Percentiles rank a stretch among this genome's conserved stretches.
These are phyloP conservation scores for Raffaelea arxii DNA, from an alignment of 2,329 filamentous ascomycete species.

Conservation along the genomic window DNA sequence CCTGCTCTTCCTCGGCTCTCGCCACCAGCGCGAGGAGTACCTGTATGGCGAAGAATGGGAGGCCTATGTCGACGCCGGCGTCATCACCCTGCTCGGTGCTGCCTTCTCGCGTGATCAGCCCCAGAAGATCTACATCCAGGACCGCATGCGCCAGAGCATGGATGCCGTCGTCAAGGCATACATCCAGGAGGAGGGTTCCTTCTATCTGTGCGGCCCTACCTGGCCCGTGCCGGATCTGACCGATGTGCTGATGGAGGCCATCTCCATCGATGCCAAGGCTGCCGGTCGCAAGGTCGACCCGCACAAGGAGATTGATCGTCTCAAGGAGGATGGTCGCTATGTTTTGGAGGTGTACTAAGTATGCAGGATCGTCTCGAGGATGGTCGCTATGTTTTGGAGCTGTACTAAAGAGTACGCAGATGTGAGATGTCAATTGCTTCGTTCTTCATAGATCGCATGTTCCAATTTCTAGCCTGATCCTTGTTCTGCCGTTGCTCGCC, in stretches of 20 bases:
- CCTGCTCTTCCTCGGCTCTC: constrained; percentile 90
- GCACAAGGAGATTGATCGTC: constrained; percentile 85
- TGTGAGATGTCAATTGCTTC: background rate
- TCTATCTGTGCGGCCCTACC: constrained; percentile 95
- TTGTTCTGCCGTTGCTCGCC: background rate
- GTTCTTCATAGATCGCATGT: background rate
- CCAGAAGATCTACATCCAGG: constrained; percentile 99
- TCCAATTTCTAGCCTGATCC: background rate
- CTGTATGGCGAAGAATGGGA: constrained; percentile 99
- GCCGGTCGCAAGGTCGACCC: constrained; percentile 73
- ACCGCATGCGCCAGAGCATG: constrained; percentile 87
- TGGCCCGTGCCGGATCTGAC: constrained; percentile 98
- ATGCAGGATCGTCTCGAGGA: no score
- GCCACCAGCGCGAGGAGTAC: constrained; percentile 97
- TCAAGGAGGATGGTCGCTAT: constrained; percentile 92
- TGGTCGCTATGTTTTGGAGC: background rate
- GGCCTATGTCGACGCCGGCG: constrained; percentile 88
- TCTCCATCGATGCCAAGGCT: constrained; percentile 61
- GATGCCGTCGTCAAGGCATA: constrained; percentile 78
- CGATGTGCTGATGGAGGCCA: constrained; percentile 85
- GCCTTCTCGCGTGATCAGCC: constrained; percentile 96
- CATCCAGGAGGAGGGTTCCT: constrained; percentile 76
- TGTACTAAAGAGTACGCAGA: constrained; percentile 8
- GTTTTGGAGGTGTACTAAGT: constrained; percentile 93
- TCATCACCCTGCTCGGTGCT: constrained; percentile 86